Base-by-base conservation (phyloP, 768 basidiomycete species). In the Tricholomella constricta region DNA sequence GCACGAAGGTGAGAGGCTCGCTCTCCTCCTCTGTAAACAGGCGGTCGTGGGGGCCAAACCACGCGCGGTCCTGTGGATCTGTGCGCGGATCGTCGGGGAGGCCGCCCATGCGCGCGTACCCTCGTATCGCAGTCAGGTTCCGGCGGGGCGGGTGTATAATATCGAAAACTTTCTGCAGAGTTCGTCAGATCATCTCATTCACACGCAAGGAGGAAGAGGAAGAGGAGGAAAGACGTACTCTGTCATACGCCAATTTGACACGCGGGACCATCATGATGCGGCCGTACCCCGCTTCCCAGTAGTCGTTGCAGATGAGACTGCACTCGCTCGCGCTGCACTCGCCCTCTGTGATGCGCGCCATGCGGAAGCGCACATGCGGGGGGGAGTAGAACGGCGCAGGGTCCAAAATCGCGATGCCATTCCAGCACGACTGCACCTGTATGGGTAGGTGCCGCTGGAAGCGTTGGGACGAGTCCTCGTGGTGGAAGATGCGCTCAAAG, bases 401-500 rank as follows among this genome's bases (percentile, higher is more conserved):
- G 66, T 98, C 97, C 48, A 98, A 80, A 7, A 99, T 76, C 29
- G 96, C 95, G 61, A 98, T 88, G 15, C 97, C 97, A 67, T 98
- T 99, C 97, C 97, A 98, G 72, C 96, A 99, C 4, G 89, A 88
- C 73, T 98, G 96, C 22, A 98, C 93, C 67, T 99, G 97, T 19
- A 98, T 75, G 0, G 97, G 96, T 1, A 99, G 79, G 68, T 99
- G 96, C 36, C 81, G 76, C 68, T 92, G 91, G 83, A 95, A 99
- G 26, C 94, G 84, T 38, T 83, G 76, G 11, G 85, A 81, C 2
- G 89, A 90, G 22, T 83, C 71, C 5, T 78, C 67, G 63, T 98
- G 86, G 66, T 93, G 94, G 80, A 99, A 97, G 56, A 99, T 87
- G 54, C 79, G 70, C 69, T 98, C 96, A 60, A 99, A 99, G 0